Conservation (phyloP, 345 rosid species). For the Carallia pectinifolia region DNA sequence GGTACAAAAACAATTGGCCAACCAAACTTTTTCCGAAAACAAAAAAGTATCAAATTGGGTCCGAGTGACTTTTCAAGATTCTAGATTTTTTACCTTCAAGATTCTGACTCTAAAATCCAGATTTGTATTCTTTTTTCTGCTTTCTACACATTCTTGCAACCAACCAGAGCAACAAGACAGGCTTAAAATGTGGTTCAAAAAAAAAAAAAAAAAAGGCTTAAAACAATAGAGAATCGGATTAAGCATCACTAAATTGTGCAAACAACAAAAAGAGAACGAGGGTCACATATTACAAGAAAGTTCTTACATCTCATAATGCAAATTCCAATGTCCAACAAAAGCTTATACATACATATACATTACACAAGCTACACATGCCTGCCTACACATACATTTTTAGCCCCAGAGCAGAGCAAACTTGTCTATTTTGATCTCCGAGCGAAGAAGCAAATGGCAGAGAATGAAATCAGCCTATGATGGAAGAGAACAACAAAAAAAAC, state of each 20-base stretch:
- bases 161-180: too few relatives aligned
- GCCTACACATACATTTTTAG: neutral
- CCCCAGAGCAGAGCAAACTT: neutral
- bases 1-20: too few relatives aligned
- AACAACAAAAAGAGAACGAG: constrained; percentile 3
- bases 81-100: too few relatives aligned
- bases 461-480: neutral
- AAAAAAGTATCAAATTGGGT: too few relatives aligned
- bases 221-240: too few relatives aligned
- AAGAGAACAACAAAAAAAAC: neutral
- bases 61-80: too few relatives aligned
- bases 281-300: neutral
- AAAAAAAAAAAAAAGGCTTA: too few relatives aligned
- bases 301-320: neutral
- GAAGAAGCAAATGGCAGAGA: neutral
- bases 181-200: too few relatives aligned
- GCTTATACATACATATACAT: neutral
- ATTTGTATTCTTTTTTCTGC: too few relatives aligned
- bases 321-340: constrained; percentile 2
- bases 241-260: constrained; percentile 1
- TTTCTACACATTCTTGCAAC: too few relatives aligned
- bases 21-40: too few relatives aligned
- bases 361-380: neutral
- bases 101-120: too few relatives aligned
- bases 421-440: neutral